Base-by-base conservation (phyloP, 2,329 filamentous ascomycete species). In the Microsporum canis region DNA sequence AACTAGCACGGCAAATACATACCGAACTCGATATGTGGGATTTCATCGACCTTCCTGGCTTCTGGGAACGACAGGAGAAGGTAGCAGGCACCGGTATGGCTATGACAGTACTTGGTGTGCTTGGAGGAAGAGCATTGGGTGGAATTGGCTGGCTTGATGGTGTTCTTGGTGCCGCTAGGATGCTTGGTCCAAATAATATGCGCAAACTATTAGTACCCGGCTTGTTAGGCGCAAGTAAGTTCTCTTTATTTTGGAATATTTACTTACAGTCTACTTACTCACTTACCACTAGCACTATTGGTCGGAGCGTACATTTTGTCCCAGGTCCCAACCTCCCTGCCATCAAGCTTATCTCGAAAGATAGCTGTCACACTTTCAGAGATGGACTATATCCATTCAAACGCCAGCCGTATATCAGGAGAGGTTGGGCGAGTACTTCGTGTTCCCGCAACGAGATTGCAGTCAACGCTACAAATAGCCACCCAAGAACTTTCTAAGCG, bases 81-180 rank as follows among this genome's bases (percentile, higher is more conserved):
- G 81, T 95, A 61, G 91, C 92, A 4, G 90, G 92, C 43, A 95
- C 91, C 2, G 88, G 94, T 65, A 91, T 99, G 87, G 94, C 92
- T 4, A 81, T 99, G 70, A 99, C 94, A 0, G 83, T 96, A 39
- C 88, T 88, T 7, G 91, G 90, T 61, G 89, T 95, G 1, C 79
- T 97, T 3, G 90, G 92, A 61, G 84, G 88, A 57, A 83, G 90
- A 56, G 80, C 94, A 69, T 78, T 99, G 43, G 90, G 91, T 63
- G 88, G 91, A 64, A 85, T 88, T 67, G 86, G 88, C 58, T 97
- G 92, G 91, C 78, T 96, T 67, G 92, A 97, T 71, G 89, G 92
- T 65, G 87, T 88, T 1, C 74, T 96, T 59, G 88, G 88, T 64
- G 89, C 88, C 5, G 86, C 84, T n/a, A 89, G 87, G 68, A 76